phyloP scores from a whole-genome alignment of 352 stramenopile species.

The Elongisporangium undulatum region DNA sequence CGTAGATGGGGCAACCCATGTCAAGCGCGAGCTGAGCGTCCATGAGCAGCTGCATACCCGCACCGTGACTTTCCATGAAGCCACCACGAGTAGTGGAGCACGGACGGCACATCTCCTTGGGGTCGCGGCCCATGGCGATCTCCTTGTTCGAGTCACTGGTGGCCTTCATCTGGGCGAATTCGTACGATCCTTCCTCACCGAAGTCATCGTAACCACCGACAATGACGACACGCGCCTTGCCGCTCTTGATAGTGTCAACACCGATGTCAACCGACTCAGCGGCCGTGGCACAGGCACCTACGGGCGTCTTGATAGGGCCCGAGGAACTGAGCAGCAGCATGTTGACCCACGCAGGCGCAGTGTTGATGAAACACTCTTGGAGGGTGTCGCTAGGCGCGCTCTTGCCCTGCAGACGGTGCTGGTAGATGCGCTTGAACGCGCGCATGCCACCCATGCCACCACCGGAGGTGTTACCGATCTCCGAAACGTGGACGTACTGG shows the following conservation, averaged over 20 bases:
- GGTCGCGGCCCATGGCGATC: conserved; percentile 62
- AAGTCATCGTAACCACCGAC: conserved; percentile 88
- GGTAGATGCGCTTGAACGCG: conserved; percentile 74
- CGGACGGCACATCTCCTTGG: conserved; percentile 80
- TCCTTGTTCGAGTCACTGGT: conserved; percentile 86
- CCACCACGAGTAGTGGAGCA: conserved; percentile 74
- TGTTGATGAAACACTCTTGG: conserved; percentile 89
- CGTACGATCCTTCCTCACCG: conserved; percentile 77
- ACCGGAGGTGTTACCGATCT: conserved; percentile 83
- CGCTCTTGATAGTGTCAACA: conserved; percentile 86
- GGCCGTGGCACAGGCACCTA: conserved; percentile 82
- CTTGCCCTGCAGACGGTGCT: conserved; percentile 63
- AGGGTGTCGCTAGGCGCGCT: conserved; percentile 71
- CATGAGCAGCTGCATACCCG: conserved; percentile 87
- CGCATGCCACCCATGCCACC: conserved; percentile 83
- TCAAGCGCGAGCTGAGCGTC: conserved; percentile 82
- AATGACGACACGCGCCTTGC: conserved; percentile 82
- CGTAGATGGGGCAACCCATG: conserved; percentile 87
- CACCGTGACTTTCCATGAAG: conserved; percentile 89
- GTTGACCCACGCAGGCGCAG: conserved; percentile 86
- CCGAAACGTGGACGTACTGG: conserved; percentile 87
- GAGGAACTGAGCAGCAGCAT: conserved; percentile 86
- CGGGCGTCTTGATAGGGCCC: conserved; percentile 85
- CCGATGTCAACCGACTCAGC: conserved; percentile 87
- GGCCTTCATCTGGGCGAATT: conserved; percentile 89